Conservation (phyloP, 208 protist species). For the Trypanosomatidae sp. region DNA sequence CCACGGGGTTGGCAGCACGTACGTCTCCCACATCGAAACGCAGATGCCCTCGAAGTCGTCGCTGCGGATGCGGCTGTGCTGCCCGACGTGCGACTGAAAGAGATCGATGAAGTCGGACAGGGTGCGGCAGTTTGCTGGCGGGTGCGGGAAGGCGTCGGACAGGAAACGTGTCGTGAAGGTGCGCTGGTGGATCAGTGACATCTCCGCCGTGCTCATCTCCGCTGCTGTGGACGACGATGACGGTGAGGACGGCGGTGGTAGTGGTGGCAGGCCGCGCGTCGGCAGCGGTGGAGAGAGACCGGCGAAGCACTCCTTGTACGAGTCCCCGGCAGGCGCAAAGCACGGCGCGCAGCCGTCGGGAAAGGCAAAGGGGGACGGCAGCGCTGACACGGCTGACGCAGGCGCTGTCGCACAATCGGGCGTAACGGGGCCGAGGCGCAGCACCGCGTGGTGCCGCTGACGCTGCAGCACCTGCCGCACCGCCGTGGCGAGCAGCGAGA, state of each 20-base stretch:
- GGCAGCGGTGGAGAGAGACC: slow-evolving; percentile 48
- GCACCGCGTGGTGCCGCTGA: not conserved
- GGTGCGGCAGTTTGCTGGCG: slow-evolving; percentile 37
- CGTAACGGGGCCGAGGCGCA: slow-evolving; percentile 14
- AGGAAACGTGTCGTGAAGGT: slow-evolving; percentile 54
- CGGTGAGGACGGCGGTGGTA: slow-evolving; percentile 1
- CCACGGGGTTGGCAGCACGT: slow-evolving; percentile 51
- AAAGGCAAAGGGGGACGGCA: slow-evolving; percentile 52
- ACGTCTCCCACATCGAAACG: slow-evolving; percentile 57
- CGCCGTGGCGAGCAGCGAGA: slow-evolving; percentile 76
- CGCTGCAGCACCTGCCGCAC: slow-evolving; percentile 49
- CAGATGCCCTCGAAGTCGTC: slow-evolving; percentile 63
- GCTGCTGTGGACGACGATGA: too few relatives aligned
- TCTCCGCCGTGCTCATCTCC: slow-evolving; percentile 19
- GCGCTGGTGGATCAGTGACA: slow-evolving; percentile 39
- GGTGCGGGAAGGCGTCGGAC: slow-evolving; percentile 35
- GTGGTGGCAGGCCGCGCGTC: not conserved
- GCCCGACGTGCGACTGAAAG: slow-evolving; percentile 76
- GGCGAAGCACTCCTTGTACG: slow-evolving; percentile 52
- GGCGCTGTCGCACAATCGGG: not conserved
- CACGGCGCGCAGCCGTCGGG: slow-evolving; percentile 57
- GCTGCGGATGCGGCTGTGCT: slow-evolving; percentile 55
- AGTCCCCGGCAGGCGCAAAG: slow-evolving; percentile 65
- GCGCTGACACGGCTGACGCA: not conserved
- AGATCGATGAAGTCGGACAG: slow-evolving; percentile 65